phyloP scores from a whole-genome alignment of 495 filamentous ascomycete genomes.

The Amphirosellinia nigrospora region DNA sequence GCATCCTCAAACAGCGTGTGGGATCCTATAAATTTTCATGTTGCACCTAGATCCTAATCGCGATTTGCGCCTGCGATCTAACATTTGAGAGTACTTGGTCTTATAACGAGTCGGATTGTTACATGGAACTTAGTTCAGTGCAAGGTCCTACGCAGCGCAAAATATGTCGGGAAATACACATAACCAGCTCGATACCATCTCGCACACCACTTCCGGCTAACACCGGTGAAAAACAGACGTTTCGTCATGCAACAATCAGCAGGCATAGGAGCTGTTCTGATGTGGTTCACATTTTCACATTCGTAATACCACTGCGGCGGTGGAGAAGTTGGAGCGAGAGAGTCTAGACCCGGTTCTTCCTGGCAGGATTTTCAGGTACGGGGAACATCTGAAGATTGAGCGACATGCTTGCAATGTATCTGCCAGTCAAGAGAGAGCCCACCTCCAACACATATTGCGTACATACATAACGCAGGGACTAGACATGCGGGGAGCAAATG shows the following conservation, averaged over 20 bases:
- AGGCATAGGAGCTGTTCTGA: background rate
- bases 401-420: background rate
- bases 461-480: constrained; percentile 10
- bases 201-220: background rate
- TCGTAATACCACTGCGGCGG: background rate
- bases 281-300: background rate
- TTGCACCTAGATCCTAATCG: background rate
- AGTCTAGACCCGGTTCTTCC: background rate
- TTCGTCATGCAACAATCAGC: background rate
- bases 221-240: background rate
- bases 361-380: constrained; percentile 17
- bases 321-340: background rate
- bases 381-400: background rate
- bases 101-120: background rate
- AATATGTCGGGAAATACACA: background rate
- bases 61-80: background rate
- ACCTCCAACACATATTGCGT: background rate
- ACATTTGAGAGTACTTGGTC: background rate
- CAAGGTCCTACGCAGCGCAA: background rate
- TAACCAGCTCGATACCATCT: background rate
- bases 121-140: background rate
- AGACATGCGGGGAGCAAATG: constrained; percentile 1
- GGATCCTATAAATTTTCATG: background rate
- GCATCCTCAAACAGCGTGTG: background rate
- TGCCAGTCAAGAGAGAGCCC: background rate